Evolutionary conservation across 176 grass and related monocot genomes (phyloP).

Genomic region (Miscanthus lutarioriparius): DNA sequence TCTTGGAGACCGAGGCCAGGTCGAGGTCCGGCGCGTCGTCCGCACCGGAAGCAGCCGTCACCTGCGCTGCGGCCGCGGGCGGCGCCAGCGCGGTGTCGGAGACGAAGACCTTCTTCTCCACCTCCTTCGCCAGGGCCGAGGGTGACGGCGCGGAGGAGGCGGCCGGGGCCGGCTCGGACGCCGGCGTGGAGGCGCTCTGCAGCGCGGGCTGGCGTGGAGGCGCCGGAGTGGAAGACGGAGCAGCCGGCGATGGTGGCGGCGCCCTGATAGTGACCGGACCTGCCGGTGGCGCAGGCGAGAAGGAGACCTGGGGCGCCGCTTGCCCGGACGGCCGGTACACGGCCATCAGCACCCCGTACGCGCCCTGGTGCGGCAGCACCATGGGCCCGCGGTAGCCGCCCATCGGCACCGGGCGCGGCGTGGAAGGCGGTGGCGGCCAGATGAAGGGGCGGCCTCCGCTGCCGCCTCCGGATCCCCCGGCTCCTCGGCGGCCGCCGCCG

Average conservation of each 20-base stretch:
- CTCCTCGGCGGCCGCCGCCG: slow-evolving; percentile 4
- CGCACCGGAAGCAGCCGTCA: background rate
- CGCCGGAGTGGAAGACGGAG: background rate
- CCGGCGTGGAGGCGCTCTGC: background rate
- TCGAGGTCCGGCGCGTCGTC: slow-evolving; percentile 1
- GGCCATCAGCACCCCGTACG: slow-evolving; percentile 9
- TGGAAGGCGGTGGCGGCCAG: slow-evolving; percentile 13
- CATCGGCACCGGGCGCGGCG: background rate
- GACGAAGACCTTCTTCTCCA: slow-evolving; percentile 51
- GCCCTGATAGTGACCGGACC: background rate
- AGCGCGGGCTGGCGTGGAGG: background rate
- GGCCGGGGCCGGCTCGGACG: background rate
- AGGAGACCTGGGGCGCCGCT: background rate
- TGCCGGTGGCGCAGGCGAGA: background rate
- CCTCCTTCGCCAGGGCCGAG: slow-evolving; percentile 37
- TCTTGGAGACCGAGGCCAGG: too few species aligned
- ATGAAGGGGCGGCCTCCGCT: slow-evolving; percentile 27
- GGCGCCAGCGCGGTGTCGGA: slow-evolving; percentile 43
- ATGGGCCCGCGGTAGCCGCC: slow-evolving; percentile 21
- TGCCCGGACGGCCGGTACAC: slow-evolving; percentile 8
- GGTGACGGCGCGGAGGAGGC: background rate
- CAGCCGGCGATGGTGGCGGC: background rate
- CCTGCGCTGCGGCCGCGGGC: background rate
- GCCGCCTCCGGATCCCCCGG: background rate
- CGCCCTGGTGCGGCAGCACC: background rate